Percentiles rank a stretch among this genome's conserved stretches.
These are phyloP conservation scores for Nicotiana sylvestris DNA, from an alignment of 257 asterid genomes.

Conservation along the genomic window DNA sequence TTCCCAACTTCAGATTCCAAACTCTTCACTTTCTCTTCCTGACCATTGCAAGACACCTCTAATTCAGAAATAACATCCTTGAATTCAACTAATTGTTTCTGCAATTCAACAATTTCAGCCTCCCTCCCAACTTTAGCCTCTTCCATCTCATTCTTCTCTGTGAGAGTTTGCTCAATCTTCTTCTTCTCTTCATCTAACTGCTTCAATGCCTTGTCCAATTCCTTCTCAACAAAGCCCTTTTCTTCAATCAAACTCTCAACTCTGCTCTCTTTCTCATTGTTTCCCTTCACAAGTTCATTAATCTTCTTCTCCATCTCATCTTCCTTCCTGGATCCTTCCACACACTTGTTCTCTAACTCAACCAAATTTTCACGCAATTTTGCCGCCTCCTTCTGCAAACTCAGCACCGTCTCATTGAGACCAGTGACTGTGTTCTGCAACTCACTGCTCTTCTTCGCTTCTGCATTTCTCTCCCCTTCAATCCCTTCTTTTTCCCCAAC, in stretches of 20 bases:
- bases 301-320: slow-evolving; percentile 44
- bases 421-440: slow-evolving; percentile 41
- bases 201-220: slow-evolving; percentile 31
- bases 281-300: slow-evolving; percentile 38
- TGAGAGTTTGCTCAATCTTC: slow-evolving; percentile 28
- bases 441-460: slow-evolving; percentile 32
- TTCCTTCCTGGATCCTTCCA: slow-evolving; percentile 45
- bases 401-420: slow-evolving; percentile 40
- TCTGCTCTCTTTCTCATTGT: slow-evolving; percentile 32
- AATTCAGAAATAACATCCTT: slow-evolving; percentile 26
- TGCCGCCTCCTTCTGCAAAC: slow-evolving; percentile 39
- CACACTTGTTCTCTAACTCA: slow-evolving; percentile 54
- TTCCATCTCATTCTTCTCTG: slow-evolving; percentile 36
- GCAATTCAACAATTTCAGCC: slow-evolving; percentile 37
- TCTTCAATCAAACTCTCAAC: slow-evolving; percentile 38
- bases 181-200: slow-evolving; percentile 30
- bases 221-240: slow-evolving; percentile 38
- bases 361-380: slow-evolving; percentile 28
- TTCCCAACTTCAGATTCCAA: slow-evolving; percentile 44
- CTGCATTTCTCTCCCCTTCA: slow-evolving; percentile 45
- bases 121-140: slow-evolving; percentile 39
- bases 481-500: slow-evolving; percentile 40
- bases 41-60: slow-evolving; percentile 28
- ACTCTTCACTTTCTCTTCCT: slow-evolving; percentile 27
- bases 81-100: slow-evolving; percentile 35